Evolutionary conservation across 2,329 filamentous ascomycete genomes (phyloP).

Genomic region (Dactylellina cionopaga): DNA sequence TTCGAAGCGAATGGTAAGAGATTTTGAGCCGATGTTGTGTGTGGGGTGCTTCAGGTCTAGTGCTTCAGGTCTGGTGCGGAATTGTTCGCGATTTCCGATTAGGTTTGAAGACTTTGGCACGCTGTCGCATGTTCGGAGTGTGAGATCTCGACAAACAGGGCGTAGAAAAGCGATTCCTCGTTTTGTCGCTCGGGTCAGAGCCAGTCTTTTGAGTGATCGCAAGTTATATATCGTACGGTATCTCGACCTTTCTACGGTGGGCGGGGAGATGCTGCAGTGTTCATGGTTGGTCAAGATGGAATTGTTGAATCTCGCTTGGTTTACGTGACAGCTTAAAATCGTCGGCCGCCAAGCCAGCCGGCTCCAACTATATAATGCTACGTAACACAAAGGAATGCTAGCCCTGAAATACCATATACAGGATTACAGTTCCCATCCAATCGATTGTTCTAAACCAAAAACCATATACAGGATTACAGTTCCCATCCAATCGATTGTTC

Average conservation of each 20-base stretch:
- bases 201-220: neutral
- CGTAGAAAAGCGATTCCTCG: neutral
- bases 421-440: too few relatives aligned
- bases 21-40: neutral
- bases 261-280: neutral
- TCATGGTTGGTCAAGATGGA: neutral
- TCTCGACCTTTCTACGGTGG: slow-evolving; percentile 10
- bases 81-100: slow-evolving; percentile 32
- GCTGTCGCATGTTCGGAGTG: slow-evolving; percentile 32
- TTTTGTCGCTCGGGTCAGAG: too few relatives aligned
- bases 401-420: too few relatives aligned
- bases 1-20: neutral
- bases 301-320: neutral
- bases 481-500: neutral
- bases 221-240: neutral
- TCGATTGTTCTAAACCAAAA: neutral
- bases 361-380: too few relatives aligned
- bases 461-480: too few relatives aligned
- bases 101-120: slow-evolving; percentile 7
- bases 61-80: slow-evolving; percentile 36
- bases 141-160: neutral
- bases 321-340: slow-evolving; percentile 6
- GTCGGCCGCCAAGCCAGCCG: slow-evolving; percentile 1
- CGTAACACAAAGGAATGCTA: too few relatives aligned
- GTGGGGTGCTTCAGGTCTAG: too few relatives aligned